phyloP scores from a whole-genome alignment of 768 basidiomycete genomes.

The Termitomyces heimii region DNA sequence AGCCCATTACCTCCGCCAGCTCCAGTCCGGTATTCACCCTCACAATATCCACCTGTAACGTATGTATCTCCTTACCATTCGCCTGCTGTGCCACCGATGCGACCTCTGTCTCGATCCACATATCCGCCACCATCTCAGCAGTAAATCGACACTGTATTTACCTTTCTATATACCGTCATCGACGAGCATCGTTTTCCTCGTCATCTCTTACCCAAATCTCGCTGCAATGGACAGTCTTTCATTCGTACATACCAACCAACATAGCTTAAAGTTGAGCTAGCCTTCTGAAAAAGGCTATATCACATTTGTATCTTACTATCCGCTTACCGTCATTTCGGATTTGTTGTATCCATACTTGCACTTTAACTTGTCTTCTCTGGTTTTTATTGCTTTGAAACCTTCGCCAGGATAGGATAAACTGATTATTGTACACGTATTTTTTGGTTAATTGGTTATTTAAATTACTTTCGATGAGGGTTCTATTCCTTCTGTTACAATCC shows the following conservation, averaged over 20 bases:
- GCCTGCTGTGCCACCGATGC: constrained; percentile 8
- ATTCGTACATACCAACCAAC: constrained; percentile 1
- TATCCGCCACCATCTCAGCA: constrained; percentile 5
- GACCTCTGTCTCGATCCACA: constrained; percentile 2
- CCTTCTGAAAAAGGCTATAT: constrained; percentile 1
- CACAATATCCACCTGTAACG: constrained; percentile 8
- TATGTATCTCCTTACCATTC: constrained; percentile 12
- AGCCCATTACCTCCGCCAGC: constrained; percentile 1
- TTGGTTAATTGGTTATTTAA: not conserved
- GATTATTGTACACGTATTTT: constrained; percentile 1
- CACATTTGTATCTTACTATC: constrained; percentile 1
- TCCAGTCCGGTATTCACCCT: constrained; percentile 3
- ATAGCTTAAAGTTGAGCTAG: not conserved
- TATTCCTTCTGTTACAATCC: not conserved
- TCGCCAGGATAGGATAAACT: not conserved
- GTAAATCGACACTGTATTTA: not conserved
- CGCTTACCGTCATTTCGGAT: not conserved
- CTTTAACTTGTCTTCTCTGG: not conserved
- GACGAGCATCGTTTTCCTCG: not conserved
- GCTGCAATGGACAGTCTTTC: not conserved
- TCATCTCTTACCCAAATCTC: not conserved
- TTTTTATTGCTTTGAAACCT: not conserved
- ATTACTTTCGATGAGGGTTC: not conserved
- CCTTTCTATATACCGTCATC: not conserved
- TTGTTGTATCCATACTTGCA: not conserved